These are phyloP conservation scores for Ogataea philodendri DNA, from an alignment of 805 yeast species.

Conservation along the genomic window DNA sequence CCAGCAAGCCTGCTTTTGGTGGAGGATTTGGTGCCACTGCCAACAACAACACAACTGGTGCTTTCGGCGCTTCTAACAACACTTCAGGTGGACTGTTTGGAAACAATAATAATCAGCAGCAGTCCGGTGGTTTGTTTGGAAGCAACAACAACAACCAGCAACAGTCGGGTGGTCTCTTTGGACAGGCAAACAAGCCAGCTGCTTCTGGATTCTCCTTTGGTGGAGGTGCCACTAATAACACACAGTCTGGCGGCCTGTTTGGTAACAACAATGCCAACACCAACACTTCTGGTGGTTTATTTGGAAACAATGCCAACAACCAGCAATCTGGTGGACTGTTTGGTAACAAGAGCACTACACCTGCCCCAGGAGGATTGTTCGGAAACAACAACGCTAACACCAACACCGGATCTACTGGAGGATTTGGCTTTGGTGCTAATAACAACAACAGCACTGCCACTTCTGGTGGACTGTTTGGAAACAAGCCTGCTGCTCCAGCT, in stretches of 20 bases:
- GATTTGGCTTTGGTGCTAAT: constrained; percentile 19
- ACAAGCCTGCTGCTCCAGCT: constrained; percentile 27
- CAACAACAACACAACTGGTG: constrained; percentile 16
- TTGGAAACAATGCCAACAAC: constrained; percentile 19
- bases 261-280: constrained; percentile 32
- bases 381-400: constrained; percentile 31
- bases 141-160: constrained; percentile 14
- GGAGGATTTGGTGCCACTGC: constrained; percentile 32
- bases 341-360: constrained; percentile 31
- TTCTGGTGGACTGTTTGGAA: constrained; percentile 39
- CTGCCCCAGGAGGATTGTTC: constrained; percentile 39
- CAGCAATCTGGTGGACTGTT: constrained; percentile 38
- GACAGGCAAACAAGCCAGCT: constrained; percentile 28
- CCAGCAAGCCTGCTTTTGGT: constrained; percentile 24
- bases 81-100: constrained; percentile 17
- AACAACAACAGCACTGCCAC: constrained; percentile 18
- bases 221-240: constrained; percentile 6
- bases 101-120: constrained; percentile 1
- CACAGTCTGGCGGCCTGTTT: no score
- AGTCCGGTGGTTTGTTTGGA: constrained; percentile 24
- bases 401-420: constrained; percentile 13
- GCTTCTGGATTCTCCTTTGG: constrained; percentile 29
- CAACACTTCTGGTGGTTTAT: constrained; percentile 17
- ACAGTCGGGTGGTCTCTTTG: constrained; percentile 42
- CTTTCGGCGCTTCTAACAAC: constrained; percentile 10